phyloP scores from a whole-genome alignment of 1,284 basidiomycete genomes.

The Veloporphyrellus conicus region DNA sequence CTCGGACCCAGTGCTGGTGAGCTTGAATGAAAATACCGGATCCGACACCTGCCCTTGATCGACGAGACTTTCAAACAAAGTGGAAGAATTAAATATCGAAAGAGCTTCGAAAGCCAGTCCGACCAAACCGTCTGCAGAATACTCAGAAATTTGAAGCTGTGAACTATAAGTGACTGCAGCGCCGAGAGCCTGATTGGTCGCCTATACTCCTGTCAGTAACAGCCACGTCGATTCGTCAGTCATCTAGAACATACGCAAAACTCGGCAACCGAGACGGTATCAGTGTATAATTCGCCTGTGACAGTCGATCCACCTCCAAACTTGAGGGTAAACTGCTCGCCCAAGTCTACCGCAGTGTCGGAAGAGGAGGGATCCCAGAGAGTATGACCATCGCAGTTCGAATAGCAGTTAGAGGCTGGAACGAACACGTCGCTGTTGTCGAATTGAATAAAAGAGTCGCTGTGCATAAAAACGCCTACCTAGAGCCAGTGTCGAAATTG shows the following conservation, averaged over 20 bases:
- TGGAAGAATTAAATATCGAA: slow-evolving; percentile 7
- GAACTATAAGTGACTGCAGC: slow-evolving; percentile 27
- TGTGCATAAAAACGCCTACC: slow-evolving; percentile 5
- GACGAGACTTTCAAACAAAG: slow-evolving; percentile 20
- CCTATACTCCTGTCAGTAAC: slow-evolving; percentile 14
- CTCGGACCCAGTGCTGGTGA: slow-evolving; percentile 26
- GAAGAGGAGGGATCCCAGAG: slow-evolving; percentile 35
- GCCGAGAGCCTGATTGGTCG: slow-evolving; percentile 30
- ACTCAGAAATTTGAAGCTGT: slow-evolving; percentile 13
- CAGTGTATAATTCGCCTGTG: slow-evolving; percentile 49
- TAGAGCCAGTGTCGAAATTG: slow-evolving; percentile 37
- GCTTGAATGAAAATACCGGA: slow-evolving; percentile 39
- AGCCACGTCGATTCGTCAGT: not conserved
- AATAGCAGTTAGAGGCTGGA: slow-evolving; percentile 18
- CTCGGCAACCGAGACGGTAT: slow-evolving; percentile 40
- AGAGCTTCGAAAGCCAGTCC: slow-evolving; percentile 30
- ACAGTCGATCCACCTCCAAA: slow-evolving; percentile 57
- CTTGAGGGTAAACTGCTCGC: slow-evolving; percentile 39
- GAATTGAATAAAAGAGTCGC: not conserved
- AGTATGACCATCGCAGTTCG: slow-evolving; percentile 30
- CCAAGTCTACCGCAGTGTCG: slow-evolving; percentile 34
- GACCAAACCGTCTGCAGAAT: slow-evolving; percentile 32
- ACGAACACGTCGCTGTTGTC: slow-evolving; percentile 17
- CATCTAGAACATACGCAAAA: slow-evolving; percentile 19
- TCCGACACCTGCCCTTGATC: slow-evolving; percentile 20